Base-by-base conservation (phyloP, 2,329 filamentous ascomycete species). In the Colletotrichum plurivorum region DNA sequence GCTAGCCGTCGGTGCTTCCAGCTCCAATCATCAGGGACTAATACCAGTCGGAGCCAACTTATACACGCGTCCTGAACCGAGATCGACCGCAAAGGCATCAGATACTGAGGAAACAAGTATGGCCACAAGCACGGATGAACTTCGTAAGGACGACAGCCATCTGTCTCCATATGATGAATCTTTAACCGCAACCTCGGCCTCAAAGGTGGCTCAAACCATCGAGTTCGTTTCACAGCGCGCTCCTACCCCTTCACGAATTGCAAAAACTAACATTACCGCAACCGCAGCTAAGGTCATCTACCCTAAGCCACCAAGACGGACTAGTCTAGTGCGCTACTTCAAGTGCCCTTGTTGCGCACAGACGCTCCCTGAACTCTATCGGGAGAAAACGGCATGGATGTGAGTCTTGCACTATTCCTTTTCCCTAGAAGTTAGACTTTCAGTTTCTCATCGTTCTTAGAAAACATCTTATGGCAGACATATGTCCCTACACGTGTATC, bases 21-120 rank as follows among this genome's bases (percentile, higher is more conserved):
- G 1, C 8, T 2, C 8, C 16, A 2, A 39, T 7, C 6, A 20
- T 8, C 2, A 2, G 5, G 4, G 4, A 4, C 12, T 10, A 1
- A 1, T n/a, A 3, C 5, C 8, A 31, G 5, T 25, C 13, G 5
- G 5, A 4, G 7, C 9, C 25, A 18, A 2, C 3, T 3, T 36
- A 2, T 5, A 10, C 31, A 36, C 4, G 22, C 22, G 3, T 25
- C 22, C 4, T 25, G 22, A 36, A 8, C 15, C 15, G 6, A 27
- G 8, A 9, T 5, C 10, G 31, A 12, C 31, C 2, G 3, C 9
- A 9, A 9, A 36, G 8, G 9, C 1, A 36, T 36, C 8, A 10
- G 10, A 9, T 12, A 10, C 31, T 9, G 10, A 36, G 2, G 9
- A 9, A 1, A 36, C 31, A 10, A 10, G 1, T 9, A 12, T 2